These are phyloP conservation scores for Dacryopinax spathularia DNA, from an alignment of 768 basidiomycete genomes.

Conservation along the genomic window DNA sequence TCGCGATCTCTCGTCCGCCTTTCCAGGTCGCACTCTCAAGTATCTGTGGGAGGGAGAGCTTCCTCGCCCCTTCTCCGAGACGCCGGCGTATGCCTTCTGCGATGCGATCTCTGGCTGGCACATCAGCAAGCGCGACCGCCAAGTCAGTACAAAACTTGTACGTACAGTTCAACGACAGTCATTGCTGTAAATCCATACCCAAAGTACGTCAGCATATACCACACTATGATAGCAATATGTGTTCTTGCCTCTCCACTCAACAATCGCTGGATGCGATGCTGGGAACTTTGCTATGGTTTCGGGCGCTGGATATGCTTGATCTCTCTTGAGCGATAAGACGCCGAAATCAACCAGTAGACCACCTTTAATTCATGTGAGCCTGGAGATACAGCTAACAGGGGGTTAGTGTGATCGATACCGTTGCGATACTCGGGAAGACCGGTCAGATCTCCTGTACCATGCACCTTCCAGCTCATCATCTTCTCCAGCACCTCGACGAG, in stretches of 20 bases:
- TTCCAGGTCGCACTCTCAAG: conserved; percentile 96
- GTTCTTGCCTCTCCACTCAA: conserved; percentile 66
- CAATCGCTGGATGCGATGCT: conserved; percentile 75
- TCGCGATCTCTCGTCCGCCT: conserved; percentile 86
- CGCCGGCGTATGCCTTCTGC: conserved; percentile 51
- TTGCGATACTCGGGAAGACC: conserved; percentile 94
- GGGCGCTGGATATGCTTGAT: conserved; percentile 33
- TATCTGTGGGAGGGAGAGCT: conserved; percentile 70
- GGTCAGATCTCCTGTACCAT: conserved; percentile 71
- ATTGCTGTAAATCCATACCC: conserved; percentile 30
- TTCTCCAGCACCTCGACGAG: conserved; percentile 72
- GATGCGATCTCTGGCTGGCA: conserved; percentile 55
- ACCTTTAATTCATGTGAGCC: conserved; percentile 31
- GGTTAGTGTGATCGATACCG: conserved; percentile 30
- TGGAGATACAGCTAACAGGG: not conserved
- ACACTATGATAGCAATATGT: not conserved
- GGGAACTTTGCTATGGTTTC: conserved; percentile 47
- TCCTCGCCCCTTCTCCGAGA: conserved; percentile 35
- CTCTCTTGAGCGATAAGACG: conserved; percentile 52
- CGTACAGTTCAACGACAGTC: conserved; percentile 84
- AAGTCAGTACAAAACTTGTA: conserved; percentile 10
- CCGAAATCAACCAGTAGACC: conserved; percentile 78
- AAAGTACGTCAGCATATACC: not conserved
- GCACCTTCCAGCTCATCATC: conserved; percentile 64
- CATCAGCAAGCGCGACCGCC: not conserved